Evolutionary conservation across 31 red algal species (phyloP).

Genomic region (Odonthalia washingtoniensis): DNA sequence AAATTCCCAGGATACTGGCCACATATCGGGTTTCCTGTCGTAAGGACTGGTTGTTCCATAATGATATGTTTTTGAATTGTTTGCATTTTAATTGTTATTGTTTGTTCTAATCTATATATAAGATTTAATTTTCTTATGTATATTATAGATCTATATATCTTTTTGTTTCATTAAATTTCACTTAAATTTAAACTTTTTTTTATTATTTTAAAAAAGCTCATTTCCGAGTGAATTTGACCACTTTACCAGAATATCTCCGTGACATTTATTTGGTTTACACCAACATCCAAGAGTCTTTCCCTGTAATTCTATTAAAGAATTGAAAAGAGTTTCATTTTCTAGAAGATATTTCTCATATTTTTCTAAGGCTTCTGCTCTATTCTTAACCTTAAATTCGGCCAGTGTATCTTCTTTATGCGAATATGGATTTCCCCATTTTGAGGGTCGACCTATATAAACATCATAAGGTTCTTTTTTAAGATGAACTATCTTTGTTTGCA

Average conservation of each 20-base stretch:
- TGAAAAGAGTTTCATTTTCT: not conserved
- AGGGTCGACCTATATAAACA: constrained; percentile 30
- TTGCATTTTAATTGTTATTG: too few species aligned
- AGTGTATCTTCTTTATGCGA: not conserved
- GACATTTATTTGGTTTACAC: constrained; percentile 32
- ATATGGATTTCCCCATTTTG: constrained; percentile 33
- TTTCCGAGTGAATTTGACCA: not conserved
- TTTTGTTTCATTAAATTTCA: too few species aligned
- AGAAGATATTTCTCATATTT: constrained; percentile 6
- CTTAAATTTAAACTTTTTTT: too few species aligned
- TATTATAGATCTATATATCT: too few species aligned
- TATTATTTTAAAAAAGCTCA: too few species aligned
- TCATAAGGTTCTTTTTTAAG: constrained; percentile 23
- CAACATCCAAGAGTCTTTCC: constrained; percentile 27
- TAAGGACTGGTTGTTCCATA: too few species aligned
- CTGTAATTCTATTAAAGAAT: constrained; percentile 5
- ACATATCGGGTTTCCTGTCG: too few species aligned
- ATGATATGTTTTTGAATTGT: too few species aligned
- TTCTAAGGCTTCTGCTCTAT: not conserved
- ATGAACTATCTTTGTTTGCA: too few species aligned
- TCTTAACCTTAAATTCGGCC: not conserved
- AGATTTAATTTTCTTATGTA: too few species aligned
- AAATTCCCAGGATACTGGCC: too few species aligned
- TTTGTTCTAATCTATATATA: too few species aligned
- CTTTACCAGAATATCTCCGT: constrained; percentile 29